Evolutionary conservation across 2,329 filamentous ascomycete species (phyloP).

Genomic region (Hypoxylon sp.): DNA sequence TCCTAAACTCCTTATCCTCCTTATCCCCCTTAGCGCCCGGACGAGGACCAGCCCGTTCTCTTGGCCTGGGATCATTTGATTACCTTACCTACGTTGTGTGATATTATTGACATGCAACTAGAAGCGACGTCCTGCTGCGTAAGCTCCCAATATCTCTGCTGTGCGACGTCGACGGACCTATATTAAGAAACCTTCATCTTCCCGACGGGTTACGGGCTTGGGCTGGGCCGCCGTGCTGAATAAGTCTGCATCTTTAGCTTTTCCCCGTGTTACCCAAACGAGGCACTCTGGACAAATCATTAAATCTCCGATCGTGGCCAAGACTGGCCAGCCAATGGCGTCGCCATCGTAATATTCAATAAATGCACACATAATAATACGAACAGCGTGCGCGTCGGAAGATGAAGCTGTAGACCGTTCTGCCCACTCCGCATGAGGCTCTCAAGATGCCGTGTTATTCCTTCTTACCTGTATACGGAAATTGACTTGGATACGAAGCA

Average conservation of each 20-base stretch:
- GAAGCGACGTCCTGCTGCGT: conserved; percentile 19
- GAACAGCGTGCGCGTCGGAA: conserved; percentile 28
- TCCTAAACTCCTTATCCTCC: too few relatives aligned
- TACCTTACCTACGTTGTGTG: background rate
- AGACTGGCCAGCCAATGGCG: conserved; percentile 29
- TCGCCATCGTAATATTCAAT: conserved; percentile 19
- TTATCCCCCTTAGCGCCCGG: conserved; percentile 17
- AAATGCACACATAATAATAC: conserved; percentile 27
- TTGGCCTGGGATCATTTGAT: conserved; percentile 28
- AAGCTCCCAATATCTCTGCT: conserved; percentile 26
- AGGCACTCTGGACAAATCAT: conserved; percentile 45
- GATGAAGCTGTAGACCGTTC: background rate
- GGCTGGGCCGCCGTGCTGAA: conserved; percentile 32
- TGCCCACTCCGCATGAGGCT: conserved; percentile 10
- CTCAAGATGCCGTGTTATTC: background rate
- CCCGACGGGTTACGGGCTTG: conserved; percentile 24
- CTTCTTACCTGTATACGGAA: background rate
- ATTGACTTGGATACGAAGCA: background rate
- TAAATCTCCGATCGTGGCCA: conserved; percentile 40
- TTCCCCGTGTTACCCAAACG: conserved; percentile 42
- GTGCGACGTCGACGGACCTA: conserved; percentile 33
- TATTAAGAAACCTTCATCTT: conserved; percentile 38
- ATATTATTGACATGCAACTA: conserved; percentile 27
- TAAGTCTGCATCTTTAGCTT: conserved; percentile 36
- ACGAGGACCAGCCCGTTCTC: conserved; percentile 17